phyloP scores from a whole-genome alignment of 2,329 filamentous ascomycete genomes.

The Fonsecaea erecta region DNA sequence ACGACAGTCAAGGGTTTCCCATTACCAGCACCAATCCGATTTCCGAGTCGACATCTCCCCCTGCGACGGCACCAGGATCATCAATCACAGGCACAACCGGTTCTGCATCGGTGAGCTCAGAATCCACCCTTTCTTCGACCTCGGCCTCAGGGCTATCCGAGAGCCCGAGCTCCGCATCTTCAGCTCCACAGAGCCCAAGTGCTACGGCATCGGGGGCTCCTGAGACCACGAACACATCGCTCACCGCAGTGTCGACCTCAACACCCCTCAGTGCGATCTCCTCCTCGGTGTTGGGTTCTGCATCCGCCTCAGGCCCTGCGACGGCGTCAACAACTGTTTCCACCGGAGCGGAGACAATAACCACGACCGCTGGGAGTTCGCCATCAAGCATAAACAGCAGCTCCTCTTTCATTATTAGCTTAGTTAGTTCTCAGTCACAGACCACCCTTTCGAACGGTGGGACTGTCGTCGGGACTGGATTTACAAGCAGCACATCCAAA shows the following conservation, averaged over 20 bases:
- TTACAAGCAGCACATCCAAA: not conserved
- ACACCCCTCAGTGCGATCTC: not conserved
- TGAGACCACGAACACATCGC: not conserved
- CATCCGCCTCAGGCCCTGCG: not conserved
- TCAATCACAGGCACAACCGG: not conserved
- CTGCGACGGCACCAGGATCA: conserved; percentile 1
- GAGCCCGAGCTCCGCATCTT: not conserved
- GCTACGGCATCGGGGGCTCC: not conserved
- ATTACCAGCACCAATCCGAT: conserved; percentile 41
- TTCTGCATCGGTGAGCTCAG: conserved; percentile 4
- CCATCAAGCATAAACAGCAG: not conserved
- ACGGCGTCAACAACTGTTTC: not conserved
- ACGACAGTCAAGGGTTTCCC: conserved; percentile 53
- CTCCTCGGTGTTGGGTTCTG: not conserved
- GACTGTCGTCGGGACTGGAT: not conserved
- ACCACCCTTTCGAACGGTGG: not conserved
- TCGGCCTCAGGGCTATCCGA: conserved; percentile 7
- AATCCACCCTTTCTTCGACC: not conserved
- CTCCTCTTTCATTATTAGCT: not conserved
- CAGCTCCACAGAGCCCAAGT: not conserved
- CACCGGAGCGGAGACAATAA: not conserved
- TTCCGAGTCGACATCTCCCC: not conserved
- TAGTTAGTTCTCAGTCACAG: not conserved
- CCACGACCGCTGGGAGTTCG: not conserved
- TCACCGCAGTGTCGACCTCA: not conserved